Conservation (phyloP, 2,329 filamentous ascomycete genomes). For the Botryotinia narcissicola region DNA sequence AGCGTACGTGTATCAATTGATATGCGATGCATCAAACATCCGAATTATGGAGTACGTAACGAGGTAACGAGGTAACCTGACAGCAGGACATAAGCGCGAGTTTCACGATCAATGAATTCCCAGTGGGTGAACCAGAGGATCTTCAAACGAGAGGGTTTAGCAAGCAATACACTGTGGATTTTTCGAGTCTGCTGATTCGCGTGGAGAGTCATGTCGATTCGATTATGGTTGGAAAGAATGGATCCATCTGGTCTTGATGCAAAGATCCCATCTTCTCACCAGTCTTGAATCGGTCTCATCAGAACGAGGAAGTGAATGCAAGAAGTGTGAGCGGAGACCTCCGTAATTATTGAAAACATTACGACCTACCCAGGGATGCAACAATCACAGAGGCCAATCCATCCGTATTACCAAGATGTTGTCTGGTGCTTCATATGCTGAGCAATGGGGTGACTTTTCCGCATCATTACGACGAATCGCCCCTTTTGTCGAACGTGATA, state of each 20-base stretch:
- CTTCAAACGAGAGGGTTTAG: not conserved
- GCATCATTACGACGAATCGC: not conserved
- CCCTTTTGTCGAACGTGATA: not conserved
- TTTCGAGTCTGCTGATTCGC: conserved; percentile 6
- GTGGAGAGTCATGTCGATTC: not conserved
- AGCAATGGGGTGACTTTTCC: conserved; percentile 5
- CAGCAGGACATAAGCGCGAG: conserved; percentile 14
- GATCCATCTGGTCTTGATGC: not conserved
- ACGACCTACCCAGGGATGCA: not conserved
- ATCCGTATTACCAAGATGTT: not conserved
- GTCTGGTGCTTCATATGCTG: conserved; percentile 4
- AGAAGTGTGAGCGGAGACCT: not conserved
- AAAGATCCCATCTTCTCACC: not conserved
- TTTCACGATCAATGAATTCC: conserved; percentile 12
- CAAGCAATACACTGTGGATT: not conserved
- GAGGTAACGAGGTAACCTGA: not conserved
- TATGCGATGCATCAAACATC: not conserved
- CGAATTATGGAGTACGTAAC: not conserved
- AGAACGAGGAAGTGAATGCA: not conserved
- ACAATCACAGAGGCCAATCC: not conserved
- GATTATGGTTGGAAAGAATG: not conserved
- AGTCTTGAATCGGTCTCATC: conserved; percentile 1
- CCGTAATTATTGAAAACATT: not conserved
- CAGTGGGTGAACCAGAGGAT: not conserved
- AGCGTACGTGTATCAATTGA: conserved; percentile 5